Base-by-base conservation (phyloP, 2,329 filamentous ascomycete genomes). In the Coniochaeta sp. region DNA sequence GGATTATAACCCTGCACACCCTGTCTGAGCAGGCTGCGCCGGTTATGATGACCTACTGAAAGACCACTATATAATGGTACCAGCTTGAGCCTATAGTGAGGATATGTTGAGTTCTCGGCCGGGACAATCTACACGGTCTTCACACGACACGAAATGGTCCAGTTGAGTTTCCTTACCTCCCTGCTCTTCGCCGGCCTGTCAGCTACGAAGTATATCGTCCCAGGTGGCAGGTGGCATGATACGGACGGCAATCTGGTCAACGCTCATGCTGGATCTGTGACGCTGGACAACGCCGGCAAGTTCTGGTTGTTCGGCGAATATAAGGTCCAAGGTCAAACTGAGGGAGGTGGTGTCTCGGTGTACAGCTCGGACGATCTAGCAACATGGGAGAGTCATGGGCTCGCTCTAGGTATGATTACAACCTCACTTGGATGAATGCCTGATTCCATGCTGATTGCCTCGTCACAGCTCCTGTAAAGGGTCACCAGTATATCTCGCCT, bases 241-340 rank as follows among this genome's bases (percentile, higher is more conserved):
- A 87, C 81, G 0, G 77, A 84, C 2, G 83, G 83, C 0, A 78
- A 81, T n/a, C 68, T 85, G 14, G 79, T 87, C 59, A 87, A 85
- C 58, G 84, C 84, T 1, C 84, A 88, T 67, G 85, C 84, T 1
- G 84, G 84, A 1, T 79, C 79, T 14, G 73, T 87, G 7, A 78
- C 78, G 0, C 68, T 81, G 0, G 82, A 86, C 44, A 75, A 77
- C 6, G 77, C 77, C 0, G 79, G 79, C 17, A 81, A 77, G 62
- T 87, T 84, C 68, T 87, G 79, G 71, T 80, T 79, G 76, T 87
- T 86, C 60, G 84, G 84, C 38, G 84, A 87, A 67, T 81, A 85
- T 71, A 87, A 87, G 71, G 71, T 77, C 12, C 69, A 86, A 64
- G 82, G 78, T 0, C 81, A 84, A 62, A 76, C 75, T 8, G 84